Conservation (phyloP, 2,329 filamentous ascomycete species). For the Ophiocordyceps camponoti-saundersi region DNA sequence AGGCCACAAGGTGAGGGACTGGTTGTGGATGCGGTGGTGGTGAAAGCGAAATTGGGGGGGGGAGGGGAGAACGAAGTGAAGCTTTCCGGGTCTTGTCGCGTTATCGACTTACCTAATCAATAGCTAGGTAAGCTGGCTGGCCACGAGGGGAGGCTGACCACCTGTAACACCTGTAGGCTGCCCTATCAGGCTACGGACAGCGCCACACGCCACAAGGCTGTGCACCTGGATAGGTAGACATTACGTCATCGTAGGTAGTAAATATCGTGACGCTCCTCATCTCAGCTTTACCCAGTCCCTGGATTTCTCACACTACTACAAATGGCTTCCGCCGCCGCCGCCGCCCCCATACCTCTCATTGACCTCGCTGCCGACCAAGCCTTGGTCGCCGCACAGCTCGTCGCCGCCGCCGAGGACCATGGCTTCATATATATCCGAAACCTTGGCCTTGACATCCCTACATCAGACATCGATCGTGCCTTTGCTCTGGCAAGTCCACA, state of each 20-base stretch:
- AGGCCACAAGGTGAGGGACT: not conserved
- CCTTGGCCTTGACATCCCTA: slow-evolving; percentile 49
- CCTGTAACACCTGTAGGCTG: not conserved
- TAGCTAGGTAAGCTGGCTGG: not conserved
- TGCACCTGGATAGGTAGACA: not conserved
- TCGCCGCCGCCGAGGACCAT: slow-evolving; percentile 64
- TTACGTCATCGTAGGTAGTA: not conserved
- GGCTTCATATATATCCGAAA: slow-evolving; percentile 86
- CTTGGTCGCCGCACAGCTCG: slow-evolving; percentile 48
- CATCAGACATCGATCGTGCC: slow-evolving; percentile 46
- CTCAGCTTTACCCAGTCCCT: not conserved
- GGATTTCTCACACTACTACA: not conserved
- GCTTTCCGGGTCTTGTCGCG: not conserved
- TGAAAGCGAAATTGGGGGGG: not conserved
- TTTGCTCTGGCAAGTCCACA: slow-evolving; percentile 50
- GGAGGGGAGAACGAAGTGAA: not conserved
- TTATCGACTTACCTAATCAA: not conserved
- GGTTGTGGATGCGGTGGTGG: not conserved
- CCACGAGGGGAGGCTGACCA: not conserved
- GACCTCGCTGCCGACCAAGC: slow-evolving; percentile 48
- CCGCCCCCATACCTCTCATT: slow-evolving; percentile 57
- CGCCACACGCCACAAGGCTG: not conserved
- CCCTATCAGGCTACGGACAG: not conserved
- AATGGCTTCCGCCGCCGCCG: slow-evolving; percentile 1
- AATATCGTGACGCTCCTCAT: not conserved